Base-by-base conservation (phyloP, 2,329 filamentous ascomycete species). In the Microsporum canis region DNA sequence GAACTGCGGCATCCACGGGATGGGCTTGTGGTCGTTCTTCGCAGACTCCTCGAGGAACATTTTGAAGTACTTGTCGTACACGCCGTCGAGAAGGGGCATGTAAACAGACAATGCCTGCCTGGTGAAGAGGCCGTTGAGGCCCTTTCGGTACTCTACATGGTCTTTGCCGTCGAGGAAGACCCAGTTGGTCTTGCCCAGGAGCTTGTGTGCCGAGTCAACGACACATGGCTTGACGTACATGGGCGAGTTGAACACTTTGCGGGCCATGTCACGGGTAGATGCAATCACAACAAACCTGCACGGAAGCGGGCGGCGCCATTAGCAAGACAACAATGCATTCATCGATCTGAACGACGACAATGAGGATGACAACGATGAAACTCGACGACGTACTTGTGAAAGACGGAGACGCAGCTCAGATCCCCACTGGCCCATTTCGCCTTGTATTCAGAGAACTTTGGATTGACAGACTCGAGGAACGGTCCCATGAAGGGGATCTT, bases 131-230 rank as follows among this genome's bases (percentile, higher is more conserved):
- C 87, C 87, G 74, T 96, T 97, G 67, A 99, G 81, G 59, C 94
- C 94, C 79, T 96, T 97, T 73, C 94, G 91, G 78, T 94, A 99
- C 71, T 97, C 94, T 67, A 96, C 89, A 70, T 99, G 94, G 43
- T 86, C 85, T 77, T 91, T 95, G 71, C 94, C 94, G 71, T 97
- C 92, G 66, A 99, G 80, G 78, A 97, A 97, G 17, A 97, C 94
- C 90, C 91, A 99, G 79, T 96, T 96, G 70, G 88, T 87, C 63
- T 86, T 83, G 63, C 94, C 89, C 59, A 99, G 85, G 58, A 99
- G 88, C 79, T 97, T 97, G 77, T 90, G 86, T 23, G 94, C 94
- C 63, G 87, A 85, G 73, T 97, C 92, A 65, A 99, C 94, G 64
- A 99, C 91, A 71, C 91, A 97, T 47, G 94, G 94, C 79, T 96